Conservation (phyloP, 352 stramenopile genomes). For the Elongisporangium anandrum region DNA sequence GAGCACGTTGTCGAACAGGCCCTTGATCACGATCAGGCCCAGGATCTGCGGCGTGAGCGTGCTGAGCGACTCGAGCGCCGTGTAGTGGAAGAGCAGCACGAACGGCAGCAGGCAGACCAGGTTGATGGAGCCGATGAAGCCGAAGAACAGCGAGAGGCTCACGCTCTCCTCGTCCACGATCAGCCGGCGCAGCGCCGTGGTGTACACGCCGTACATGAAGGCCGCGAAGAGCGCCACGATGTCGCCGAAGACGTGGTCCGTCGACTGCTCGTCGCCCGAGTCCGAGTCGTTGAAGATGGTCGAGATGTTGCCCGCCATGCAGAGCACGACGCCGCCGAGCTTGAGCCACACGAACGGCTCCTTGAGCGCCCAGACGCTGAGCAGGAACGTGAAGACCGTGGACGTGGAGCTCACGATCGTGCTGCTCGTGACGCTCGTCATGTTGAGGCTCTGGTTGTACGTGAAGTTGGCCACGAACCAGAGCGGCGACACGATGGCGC, state of each 20-base stretch:
- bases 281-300: conserved; percentile 76
- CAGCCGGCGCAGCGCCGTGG: conserved; percentile 73
- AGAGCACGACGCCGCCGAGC: conserved; percentile 79
- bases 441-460: conserved; percentile 91
- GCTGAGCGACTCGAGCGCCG: conserved; percentile 53
- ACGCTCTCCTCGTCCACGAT: conserved; percentile 84
- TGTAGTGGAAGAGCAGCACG: conserved; percentile 55
- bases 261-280: conserved; percentile 9
- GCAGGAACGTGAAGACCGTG: conserved; percentile 91
- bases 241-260: conserved; percentile 51
- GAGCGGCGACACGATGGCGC: conserved; percentile 83
- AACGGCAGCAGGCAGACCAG: conserved; percentile 73
- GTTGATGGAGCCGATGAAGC: conserved; percentile 92
- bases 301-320: conserved; percentile 83
- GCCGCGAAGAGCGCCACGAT: conserved; percentile 69
- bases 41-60: conserved; percentile 68
- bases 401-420: conserved; percentile 94
- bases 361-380: conserved; percentile 76
- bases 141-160: conserved; percentile 92
- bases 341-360: conserved; percentile 84
- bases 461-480: conserved; percentile 95
- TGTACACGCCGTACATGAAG: conserved; percentile 94
- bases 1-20: conserved; percentile 93
- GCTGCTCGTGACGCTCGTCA: conserved; percentile 92
- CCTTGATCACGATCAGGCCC: conserved; percentile 83